Evolutionary conservation across 352 stramenopile species (phyloP), one percentile per base, ranked within the genome.

Genomic region (Phytophthora cryptogea): DNA sequence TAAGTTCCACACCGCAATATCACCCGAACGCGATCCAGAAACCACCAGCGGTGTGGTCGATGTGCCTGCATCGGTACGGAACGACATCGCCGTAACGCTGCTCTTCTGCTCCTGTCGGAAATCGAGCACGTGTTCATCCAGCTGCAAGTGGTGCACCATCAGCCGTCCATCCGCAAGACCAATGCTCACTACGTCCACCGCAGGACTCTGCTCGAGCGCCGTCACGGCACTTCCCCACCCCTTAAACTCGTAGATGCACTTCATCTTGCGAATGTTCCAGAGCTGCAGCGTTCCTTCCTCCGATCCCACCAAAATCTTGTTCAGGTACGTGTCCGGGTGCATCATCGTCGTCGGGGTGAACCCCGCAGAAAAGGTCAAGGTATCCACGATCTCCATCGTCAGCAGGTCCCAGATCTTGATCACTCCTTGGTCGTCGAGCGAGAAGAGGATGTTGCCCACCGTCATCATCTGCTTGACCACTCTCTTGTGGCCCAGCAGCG

Each of bases 261-360:
- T 96, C 53, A 90, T 87, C 36, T 86, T 96, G 50, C 81, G 77
- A 9, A 98, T 72, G 68, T 98, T 98, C 88, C 89, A 97, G 16
- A 98, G 72, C 63, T 97, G 72, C 37, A 97, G 60, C 20, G 55
- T 36, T 26, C 94, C 94, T 46, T 96, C 66, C 14, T 89, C 64
- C 36, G 83, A 95, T 39, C 88, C 92, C 10, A 98, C 63, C 14
- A 98, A 59, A 37, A 98, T 77, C 76, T 98, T 98, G 85, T 98
- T 98, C 9, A 98, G 55, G 72, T 98, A 98, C 40, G 93, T 98
- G 40, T 83, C 71, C 17, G 94, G 94, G 66, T 98, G 94, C 60
- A 97, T 55, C 55, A 97, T 83, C 17, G 80, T 74, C 6, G 81
- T 86, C 23, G 86, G 86, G 23, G 79, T 90, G 51, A 94, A 94